Base-by-base conservation (phyloP, 345 rosid species). In the Moricandia moricandioides region DNA sequence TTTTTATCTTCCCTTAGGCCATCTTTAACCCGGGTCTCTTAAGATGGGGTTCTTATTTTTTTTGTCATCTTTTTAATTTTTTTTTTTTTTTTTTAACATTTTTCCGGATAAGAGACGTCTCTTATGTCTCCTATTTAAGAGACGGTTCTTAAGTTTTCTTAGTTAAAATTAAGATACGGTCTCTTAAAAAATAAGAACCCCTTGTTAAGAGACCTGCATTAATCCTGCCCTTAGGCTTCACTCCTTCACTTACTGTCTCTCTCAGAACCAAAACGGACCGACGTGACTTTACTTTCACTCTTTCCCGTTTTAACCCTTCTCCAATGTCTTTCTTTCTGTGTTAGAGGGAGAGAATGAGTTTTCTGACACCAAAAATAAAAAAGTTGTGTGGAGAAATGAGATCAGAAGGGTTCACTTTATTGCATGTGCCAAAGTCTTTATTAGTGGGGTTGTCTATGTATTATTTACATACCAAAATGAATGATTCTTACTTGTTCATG, bases 1-100 rank as follows among this genome's bases (percentile, higher is more conserved):
- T 85, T 70, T 79, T 86, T 84, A 82, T 81, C 88, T 88, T 87
- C 87, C 62, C 93, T 85, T 89, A 17, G 81, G 74, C n/a, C n/a
- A n/a, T n/a, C n/a, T n/a, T n/a, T n/a, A n/a, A n/a, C n/a, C n/a
- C n/a, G n/a, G n/a, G n/a, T n/a, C n/a, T n/a, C n/a, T n/a, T n/a
- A n/a, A n/a, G n/a, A n/a, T n/a, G n/a, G n/a, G n/a, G n/a, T n/a
- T n/a, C n/a, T n/a, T n/a, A n/a, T n/a, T n/a, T n/a, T n/a, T n/a
- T n/a, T n/a, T n/a, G n/a, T n/a, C n/a, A n/a, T n/a, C n/a, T n/a
- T n/a, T n/a, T n/a, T n/a, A n/a, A n/a, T n/a, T n/a, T n/a, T n/a
- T n/a, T n/a, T n/a, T n/a, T n/a, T n/a, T n/a, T n/a, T n/a, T n/a
- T n/a, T n/a, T n/a, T n/a, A n/a, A n/a, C n/a, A n/a, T n/a, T n/a